Evolutionary conservation across 1,284 basidiomycete species (phyloP).

Genomic region (Gymnopus androsaceus): DNA sequence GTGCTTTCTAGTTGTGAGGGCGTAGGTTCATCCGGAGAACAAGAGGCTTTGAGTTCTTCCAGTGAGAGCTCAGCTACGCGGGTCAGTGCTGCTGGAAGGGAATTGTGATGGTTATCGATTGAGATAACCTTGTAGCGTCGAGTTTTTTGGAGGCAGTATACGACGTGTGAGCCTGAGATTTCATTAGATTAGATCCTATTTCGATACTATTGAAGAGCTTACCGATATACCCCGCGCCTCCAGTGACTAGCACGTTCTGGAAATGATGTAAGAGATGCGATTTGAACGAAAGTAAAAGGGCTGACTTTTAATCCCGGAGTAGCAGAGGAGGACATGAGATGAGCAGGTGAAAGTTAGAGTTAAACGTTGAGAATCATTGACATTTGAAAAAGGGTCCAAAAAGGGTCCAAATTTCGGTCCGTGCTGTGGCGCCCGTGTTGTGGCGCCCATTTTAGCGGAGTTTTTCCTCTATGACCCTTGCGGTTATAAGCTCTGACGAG

Average conservation of each 20-base stretch:
- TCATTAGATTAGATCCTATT: not conserved
- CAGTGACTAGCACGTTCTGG: conserved; percentile 18
- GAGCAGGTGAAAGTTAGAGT: too few species aligned
- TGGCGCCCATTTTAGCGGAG: too few species aligned
- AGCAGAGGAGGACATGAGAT: too few species aligned
- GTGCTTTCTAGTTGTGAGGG: conserved; percentile 66
- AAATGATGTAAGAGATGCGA: not conserved
- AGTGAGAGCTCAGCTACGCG: conserved; percentile 81
- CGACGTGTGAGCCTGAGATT: conserved; percentile 83
- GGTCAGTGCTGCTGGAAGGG: conserved; percentile 71
- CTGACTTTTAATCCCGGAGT: too few species aligned
- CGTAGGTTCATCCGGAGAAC: conserved; percentile 43
- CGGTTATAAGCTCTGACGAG: too few species aligned
- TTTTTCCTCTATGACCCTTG: too few species aligned
- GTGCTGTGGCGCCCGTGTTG: too few species aligned
- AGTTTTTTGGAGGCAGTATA: conserved; percentile 84
- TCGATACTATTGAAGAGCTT: not conserved
- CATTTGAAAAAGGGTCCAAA: too few species aligned
- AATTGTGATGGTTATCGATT: conserved; percentile 94
- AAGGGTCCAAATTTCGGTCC: too few species aligned
- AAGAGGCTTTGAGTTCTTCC: conserved; percentile 57
- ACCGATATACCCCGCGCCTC: conserved; percentile 20
- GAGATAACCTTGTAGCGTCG: conserved; percentile 88
- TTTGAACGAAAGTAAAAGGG: too few species aligned
- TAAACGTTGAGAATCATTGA: too few species aligned